These are phyloP conservation scores for Glycine soja DNA, from an alignment of 306 rosid genomes.

Conservation along the genomic window DNA sequence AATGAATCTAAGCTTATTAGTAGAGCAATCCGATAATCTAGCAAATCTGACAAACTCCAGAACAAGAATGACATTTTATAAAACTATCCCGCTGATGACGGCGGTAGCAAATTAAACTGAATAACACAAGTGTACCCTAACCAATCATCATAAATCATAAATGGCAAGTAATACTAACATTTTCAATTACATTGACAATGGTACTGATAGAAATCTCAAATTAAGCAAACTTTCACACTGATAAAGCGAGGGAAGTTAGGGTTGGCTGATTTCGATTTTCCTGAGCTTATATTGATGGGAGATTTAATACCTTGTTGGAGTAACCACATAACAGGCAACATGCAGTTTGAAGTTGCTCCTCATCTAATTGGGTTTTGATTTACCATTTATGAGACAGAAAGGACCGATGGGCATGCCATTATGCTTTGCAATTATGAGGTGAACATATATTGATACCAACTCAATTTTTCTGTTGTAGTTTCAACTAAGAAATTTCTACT, in stretches of 20 bases:
- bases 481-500: constrained; percentile 33
- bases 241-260: no score
- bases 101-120: constrained; percentile 28
- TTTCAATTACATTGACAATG: constrained; percentile 3
- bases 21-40: neutral
- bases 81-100: constrained; percentile 18
- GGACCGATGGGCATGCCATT: constrained; percentile 23
- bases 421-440: constrained; percentile 7
- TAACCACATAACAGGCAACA: constrained; percentile 3
- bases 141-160: constrained; percentile 25
- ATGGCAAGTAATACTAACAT: constrained; percentile 6
- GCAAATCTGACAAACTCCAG: neutral
- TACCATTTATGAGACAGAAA: constrained; percentile 8
- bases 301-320: no score
- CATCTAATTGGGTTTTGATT: constrained; percentile 22
- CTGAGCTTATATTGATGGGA: neutral
- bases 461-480: neutral
- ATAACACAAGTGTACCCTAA: neutral
- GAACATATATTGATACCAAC: constrained; percentile 10
- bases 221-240: neutral
- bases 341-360: constrained; percentile 24
- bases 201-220: constrained; percentile 25
- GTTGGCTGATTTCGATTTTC: constrained; percentile 8
- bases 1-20: constrained; percentile 44
- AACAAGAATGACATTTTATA: neutral